These are phyloP conservation scores for Calocybe gambosa DNA, from an alignment of 1,284 basidiomycete species.

Conservation along the genomic window DNA sequence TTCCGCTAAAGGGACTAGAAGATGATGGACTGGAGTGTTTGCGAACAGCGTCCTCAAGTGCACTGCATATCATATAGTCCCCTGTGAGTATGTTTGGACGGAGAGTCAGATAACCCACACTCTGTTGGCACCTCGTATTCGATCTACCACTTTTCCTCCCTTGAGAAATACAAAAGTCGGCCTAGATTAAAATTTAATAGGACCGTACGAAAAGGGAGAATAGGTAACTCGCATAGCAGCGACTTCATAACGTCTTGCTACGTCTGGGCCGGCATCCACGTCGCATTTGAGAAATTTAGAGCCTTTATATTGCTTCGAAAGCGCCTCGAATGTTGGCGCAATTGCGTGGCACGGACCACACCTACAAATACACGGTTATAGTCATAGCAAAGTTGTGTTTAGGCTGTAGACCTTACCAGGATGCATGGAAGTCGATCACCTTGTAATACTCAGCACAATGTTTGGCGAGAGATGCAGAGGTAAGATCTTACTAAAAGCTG, in stretches of 20 bases:
- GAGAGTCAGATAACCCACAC: constrained; percentile 33
- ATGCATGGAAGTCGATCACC: constrained; percentile 82
- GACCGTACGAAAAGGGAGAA: background rate
- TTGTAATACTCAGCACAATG: constrained; percentile 20
- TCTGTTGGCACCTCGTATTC: constrained; percentile 62
- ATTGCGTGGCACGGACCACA: constrained; percentile 79
- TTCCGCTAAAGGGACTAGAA: constrained; percentile 52
- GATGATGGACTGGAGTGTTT: constrained; percentile 40
- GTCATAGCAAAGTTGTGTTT: background rate
- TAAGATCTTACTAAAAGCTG: constrained; percentile 55
- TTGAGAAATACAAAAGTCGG: constrained; percentile 75
- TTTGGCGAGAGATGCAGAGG: background rate
- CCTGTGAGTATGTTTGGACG: background rate
- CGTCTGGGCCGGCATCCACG: constrained; percentile 63
- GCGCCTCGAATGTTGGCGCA: constrained; percentile 62
- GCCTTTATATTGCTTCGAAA: constrained; percentile 57
- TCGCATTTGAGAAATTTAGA: constrained; percentile 80
- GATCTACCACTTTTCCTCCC: constrained; percentile 60
- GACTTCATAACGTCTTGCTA: constrained; percentile 54
- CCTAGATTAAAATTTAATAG: constrained; percentile 34
- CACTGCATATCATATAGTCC: constrained; percentile 31
- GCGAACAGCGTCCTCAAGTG: constrained; percentile 48
- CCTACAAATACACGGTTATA: constrained; percentile 32
- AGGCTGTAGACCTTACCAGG: constrained; percentile 38
- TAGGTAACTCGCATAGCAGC: constrained; percentile 54